These are phyloP conservation scores for Bipolaris bicolor DNA, from an alignment of 2,329 filamentous ascomycete species.

Conservation along the genomic window DNA sequence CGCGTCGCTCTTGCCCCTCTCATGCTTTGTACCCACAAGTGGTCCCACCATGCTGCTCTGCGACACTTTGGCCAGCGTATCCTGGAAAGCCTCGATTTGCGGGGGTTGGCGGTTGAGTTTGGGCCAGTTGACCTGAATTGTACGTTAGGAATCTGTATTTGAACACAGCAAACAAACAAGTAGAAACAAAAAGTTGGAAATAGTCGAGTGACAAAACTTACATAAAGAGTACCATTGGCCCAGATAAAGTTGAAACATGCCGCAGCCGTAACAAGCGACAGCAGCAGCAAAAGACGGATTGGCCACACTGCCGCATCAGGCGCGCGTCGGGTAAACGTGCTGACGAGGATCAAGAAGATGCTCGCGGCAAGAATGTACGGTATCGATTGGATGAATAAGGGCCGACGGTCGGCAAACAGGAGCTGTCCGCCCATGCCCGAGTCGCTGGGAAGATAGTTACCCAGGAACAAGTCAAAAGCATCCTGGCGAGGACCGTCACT, in stretches of 20 bases:
- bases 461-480: constrained; percentile 92
- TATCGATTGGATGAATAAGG: constrained; percentile 87
- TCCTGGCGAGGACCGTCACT: constrained; percentile 92
- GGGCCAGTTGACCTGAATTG: constrained; percentile 93
- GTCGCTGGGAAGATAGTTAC: constrained; percentile 77
- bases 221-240: constrained; percentile 88
- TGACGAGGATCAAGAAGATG: constrained; percentile 80
- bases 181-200: neutral
- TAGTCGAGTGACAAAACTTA: constrained; percentile 59
- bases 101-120: constrained; percentile 90
- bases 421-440: constrained; percentile 73
- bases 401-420: constrained; percentile 83
- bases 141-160: neutral
- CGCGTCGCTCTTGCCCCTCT: constrained; percentile 82
- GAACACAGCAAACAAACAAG: neutral
- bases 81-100: constrained; percentile 85
- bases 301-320: constrained; percentile 81
- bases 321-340: constrained; percentile 71
- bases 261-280: constrained; percentile 73
- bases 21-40: constrained; percentile 70
- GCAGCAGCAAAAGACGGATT: constrained; percentile 78
- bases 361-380: constrained; percentile 89
- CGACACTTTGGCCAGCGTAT: constrained; percentile 80
- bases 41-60: constrained; percentile 82
- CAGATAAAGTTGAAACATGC: constrained; percentile 81